Conservation (phyloP, 257 asterid genomes). For the Buddleja alternifolia region DNA sequence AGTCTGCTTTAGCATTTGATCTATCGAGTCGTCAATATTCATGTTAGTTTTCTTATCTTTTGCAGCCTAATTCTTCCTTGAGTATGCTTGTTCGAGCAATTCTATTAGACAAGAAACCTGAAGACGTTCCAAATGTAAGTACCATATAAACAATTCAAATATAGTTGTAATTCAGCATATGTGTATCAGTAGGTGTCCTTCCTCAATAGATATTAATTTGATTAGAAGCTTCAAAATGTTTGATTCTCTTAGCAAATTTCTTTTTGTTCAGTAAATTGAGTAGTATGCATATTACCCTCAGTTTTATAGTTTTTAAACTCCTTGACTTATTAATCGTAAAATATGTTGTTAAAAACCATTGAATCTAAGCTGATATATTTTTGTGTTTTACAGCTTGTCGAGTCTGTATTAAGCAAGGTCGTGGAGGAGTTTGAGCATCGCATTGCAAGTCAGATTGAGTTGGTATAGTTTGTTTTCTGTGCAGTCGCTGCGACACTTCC, state of each 20-base stretch:
- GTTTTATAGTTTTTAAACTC: background rate
- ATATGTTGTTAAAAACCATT: slow-evolving; percentile 17
- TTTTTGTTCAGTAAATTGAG: background rate
- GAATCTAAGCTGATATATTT: slow-evolving; percentile 18
- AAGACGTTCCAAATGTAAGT: slow-evolving; percentile 87
- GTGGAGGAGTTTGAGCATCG: slow-evolving; percentile 86
- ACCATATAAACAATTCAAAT: background rate
- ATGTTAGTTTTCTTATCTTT: background rate
- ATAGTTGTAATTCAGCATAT: background rate
- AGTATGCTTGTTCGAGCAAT: slow-evolving; percentile 81
- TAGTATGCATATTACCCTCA: background rate
- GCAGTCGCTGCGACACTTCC: background rate
- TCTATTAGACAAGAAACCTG: slow-evolving; percentile 86
- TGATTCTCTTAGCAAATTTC: background rate
- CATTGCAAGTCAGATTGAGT: slow-evolving; percentile 59
- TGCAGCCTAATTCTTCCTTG: slow-evolving; percentile 79
- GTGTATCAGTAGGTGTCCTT: background rate
- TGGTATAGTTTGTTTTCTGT: slow-evolving; percentile 45
- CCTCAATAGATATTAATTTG: background rate
- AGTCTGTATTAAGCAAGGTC: slow-evolving; percentile 79
- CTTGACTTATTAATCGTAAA: slow-evolving; percentile 16
- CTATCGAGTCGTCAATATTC: background rate
- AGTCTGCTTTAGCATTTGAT: background rate
- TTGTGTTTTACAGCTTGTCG: slow-evolving; percentile 66
- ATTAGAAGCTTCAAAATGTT: slow-evolving; percentile 9